These are phyloP conservation scores for grape (Vitis vinifera) DNA, from an alignment of 164 flowering plant genomes.

Conservation along the genomic window DNA sequence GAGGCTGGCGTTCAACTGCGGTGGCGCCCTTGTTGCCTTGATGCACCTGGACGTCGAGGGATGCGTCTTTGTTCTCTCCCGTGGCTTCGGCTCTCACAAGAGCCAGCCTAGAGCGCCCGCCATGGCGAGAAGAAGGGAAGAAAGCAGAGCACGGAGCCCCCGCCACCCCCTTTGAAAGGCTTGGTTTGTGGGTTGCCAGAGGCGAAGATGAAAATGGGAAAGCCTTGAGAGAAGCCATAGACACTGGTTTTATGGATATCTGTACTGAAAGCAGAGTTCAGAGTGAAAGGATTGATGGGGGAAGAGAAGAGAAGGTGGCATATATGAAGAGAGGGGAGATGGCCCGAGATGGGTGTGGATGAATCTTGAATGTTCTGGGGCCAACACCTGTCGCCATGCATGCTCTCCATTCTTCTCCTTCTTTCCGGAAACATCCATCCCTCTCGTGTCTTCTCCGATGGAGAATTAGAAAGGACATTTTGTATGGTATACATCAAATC, in stretches of 20 bases:
- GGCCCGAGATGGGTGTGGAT: constrained; percentile 13
- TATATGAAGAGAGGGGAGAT: background rate
- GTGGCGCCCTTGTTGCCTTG: constrained; percentile 24
- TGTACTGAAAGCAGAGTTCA: no score
- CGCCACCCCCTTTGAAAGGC: background rate
- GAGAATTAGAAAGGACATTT: no score
- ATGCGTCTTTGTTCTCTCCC: constrained; percentile 27
- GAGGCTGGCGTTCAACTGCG: constrained; percentile 41
- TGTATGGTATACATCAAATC: no score
- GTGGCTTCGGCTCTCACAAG: constrained; percentile 32
- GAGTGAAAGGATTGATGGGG: background rate
- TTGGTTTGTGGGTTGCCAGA: constrained; percentile 6
- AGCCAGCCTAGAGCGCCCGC: constrained; percentile 4
- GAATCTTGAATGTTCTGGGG: constrained; percentile 22
- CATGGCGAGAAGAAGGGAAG: constrained; percentile 19
- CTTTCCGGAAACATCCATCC: constrained; percentile 5
- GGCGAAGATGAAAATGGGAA: constrained; percentile 16
- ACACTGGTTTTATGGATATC: no score
- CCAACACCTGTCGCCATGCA: background rate
- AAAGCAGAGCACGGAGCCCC: constrained; percentile 9
- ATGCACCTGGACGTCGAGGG: constrained; percentile 40
- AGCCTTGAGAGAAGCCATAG: constrained; percentile 8
- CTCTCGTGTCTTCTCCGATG: background rate
- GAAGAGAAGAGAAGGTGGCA: background rate
- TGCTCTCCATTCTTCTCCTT: background rate